Conservation (phyloP, 2,329 filamentous ascomycete species). For the Trichocomaceae sp. region DNA sequence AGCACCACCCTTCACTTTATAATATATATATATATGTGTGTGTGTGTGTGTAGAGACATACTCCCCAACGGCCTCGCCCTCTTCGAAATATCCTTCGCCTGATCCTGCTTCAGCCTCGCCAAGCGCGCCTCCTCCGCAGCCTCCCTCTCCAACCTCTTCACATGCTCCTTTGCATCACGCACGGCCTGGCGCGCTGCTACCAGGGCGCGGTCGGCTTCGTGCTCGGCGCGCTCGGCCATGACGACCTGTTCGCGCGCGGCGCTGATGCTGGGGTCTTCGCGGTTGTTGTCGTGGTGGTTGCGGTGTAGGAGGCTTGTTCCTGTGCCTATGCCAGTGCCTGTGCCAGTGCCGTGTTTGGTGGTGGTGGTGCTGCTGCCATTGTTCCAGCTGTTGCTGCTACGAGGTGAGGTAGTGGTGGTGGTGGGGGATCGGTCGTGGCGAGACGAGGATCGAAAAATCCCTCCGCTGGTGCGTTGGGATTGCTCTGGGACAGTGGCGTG, state of each 20-base stretch:
- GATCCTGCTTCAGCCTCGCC: constrained; percentile 62
- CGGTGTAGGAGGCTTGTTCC: background rate
- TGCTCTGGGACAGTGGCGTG: background rate
- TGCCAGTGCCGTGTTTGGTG: background rate
- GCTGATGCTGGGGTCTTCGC: constrained; percentile 57
- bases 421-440: background rate
- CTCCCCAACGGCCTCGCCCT: constrained; percentile 62
- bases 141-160: constrained; percentile 58
- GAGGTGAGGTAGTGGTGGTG: background rate
- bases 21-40: too few species aligned
- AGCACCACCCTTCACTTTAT: background rate
- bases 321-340: too few species aligned
- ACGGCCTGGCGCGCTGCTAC: constrained; percentile 53
- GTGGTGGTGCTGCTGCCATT: background rate
- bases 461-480: constrained; percentile 1
- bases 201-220: constrained; percentile 59
- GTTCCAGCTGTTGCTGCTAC: background rate
- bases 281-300: constrained; percentile 14
- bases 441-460: background rate
- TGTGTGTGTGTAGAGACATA: too few species aligned
- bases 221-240: constrained; percentile 57
- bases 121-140: constrained; percentile 58
- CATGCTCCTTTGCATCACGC: constrained; percentile 57
- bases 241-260: constrained; percentile 57
- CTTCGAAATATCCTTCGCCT: constrained; percentile 61